These are phyloP conservation scores for Ceratobasidium sp. DNA, from an alignment of 1,284 basidiomycete genomes.

Conservation along the genomic window DNA sequence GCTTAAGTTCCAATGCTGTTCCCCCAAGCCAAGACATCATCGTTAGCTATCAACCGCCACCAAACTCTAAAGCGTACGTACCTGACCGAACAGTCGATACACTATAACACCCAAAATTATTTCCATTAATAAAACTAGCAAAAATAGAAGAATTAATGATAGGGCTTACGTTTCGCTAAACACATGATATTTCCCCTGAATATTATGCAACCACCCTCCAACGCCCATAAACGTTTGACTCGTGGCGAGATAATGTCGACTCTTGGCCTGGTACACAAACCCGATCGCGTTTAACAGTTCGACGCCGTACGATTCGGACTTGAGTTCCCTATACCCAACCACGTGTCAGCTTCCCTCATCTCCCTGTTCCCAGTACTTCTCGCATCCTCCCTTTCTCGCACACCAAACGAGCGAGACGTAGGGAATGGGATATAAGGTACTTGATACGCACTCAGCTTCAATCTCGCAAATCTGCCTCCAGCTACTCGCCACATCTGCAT, in stretches of 20 bases:
- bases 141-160: constrained; percentile 31
- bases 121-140: constrained; percentile 44
- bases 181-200: constrained; percentile 93
- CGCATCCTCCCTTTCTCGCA: no score
- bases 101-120: constrained; percentile 60
- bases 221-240: constrained; percentile 84
- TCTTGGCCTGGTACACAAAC: constrained; percentile 87
- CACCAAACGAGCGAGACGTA: no score
- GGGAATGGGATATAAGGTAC: no score
- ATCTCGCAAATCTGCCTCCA: constrained; percentile 84
- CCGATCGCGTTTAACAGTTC: constrained; percentile 94
- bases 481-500: constrained; percentile 75
- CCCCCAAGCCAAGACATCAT: constrained; percentile 50
- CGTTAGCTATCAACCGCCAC: background rate
- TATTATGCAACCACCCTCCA: constrained; percentile 94
- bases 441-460: constrained; percentile 82
- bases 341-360: background rate
- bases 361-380: no score
- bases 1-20: constrained; percentile 89
- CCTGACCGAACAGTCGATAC: constrained; percentile 85
- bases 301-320: constrained; percentile 92
- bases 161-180: constrained; percentile 88
- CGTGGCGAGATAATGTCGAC: constrained; percentile 80
- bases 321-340: constrained; percentile 73
- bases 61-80: constrained; percentile 15